Conservation (phyloP, 139 green algal genomes). For the Micractinium conductrix region DNA sequence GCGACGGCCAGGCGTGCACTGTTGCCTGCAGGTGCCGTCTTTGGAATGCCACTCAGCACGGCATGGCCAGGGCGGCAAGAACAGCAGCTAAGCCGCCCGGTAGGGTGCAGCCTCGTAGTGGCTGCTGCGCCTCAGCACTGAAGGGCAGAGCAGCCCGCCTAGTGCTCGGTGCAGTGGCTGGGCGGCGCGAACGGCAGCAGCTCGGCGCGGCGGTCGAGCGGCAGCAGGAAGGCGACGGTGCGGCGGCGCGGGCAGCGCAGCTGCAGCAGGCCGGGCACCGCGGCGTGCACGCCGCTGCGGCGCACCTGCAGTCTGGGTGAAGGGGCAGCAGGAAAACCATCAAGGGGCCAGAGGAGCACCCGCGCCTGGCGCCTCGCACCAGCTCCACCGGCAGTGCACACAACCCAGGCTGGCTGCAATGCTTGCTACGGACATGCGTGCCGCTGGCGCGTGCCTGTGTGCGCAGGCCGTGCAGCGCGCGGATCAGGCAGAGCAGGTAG, state of each 20-base stretch:
- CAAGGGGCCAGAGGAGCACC: too few species aligned
- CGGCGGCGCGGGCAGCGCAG: neutral
- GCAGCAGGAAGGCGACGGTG: slow-evolving; percentile 16
- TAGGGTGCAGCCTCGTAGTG: too few species aligned
- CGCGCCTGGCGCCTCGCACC: too few species aligned
- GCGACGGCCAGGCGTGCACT: too few species aligned
- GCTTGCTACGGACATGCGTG: neutral
- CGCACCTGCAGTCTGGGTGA: neutral
- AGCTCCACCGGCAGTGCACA: neutral
- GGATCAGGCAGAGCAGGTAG: slow-evolving; percentile 18
- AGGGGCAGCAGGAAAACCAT: neutral
- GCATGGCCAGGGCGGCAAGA: too few species aligned
- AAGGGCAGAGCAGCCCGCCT: too few species aligned
- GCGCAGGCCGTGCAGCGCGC: slow-evolving; percentile 11
- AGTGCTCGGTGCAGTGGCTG: too few species aligned
- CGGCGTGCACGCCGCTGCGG: too few species aligned
- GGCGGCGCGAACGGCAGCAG: slow-evolving; percentile 36
- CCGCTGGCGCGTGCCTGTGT: neutral
- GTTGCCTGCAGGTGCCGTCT: too few species aligned
- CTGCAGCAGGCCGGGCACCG: slow-evolving; percentile 28
- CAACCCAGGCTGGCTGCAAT: neutral
- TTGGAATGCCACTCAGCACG: too few species aligned
- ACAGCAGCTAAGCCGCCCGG: too few species aligned
- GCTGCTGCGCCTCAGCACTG: too few species aligned
- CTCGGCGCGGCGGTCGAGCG: neutral